phyloP scores from a whole-genome alignment of 2,329 filamentous ascomycete genomes.

The Colletotrichum cordylinicola region DNA sequence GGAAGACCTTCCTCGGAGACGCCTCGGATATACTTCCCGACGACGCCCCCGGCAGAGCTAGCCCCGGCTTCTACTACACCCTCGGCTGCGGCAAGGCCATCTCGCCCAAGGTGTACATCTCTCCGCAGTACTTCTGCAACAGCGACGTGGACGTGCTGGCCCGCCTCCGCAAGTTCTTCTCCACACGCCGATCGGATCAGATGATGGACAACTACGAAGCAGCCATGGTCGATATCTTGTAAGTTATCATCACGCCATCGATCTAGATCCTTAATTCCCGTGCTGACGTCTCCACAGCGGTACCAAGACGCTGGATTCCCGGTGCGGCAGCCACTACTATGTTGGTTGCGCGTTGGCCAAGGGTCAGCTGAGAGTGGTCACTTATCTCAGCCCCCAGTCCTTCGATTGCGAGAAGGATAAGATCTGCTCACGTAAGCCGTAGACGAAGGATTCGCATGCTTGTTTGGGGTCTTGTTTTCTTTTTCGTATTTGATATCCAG shows the following conservation, averaged over 20 bases:
- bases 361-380: slow-evolving; percentile 16
- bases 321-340: slow-evolving; percentile 18
- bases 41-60: slow-evolving; percentile 9
- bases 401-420: slow-evolving; percentile 15
- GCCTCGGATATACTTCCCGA: slow-evolving; percentile 1
- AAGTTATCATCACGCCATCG: background rate
- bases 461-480: background rate
- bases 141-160: slow-evolving; percentile 9
- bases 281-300: background rate
- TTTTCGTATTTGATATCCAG: background rate
- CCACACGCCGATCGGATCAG: slow-evolving; percentile 5
- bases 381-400: slow-evolving; percentile 16
- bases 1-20: background rate
- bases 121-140: slow-evolving; percentile 8
- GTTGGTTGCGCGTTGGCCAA: slow-evolving; percentile 14
- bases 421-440: background rate
- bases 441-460: background rate
- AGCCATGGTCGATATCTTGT: slow-evolving; percentile 15
- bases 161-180: slow-evolving; percentile 16
- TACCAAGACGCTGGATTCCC: slow-evolving; percentile 6
- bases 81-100: slow-evolving; percentile 9
- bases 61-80: slow-evolving; percentile 18
- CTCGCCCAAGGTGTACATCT: slow-evolving; percentile 18
- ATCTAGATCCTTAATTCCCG: background rate
- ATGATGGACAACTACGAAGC: slow-evolving; percentile 22